Evolutionary conservation across 2,329 filamentous ascomycete species (phyloP), one percentile per base, ranked within the genome.

Genomic region (Fonsecaea monophora): DNA sequence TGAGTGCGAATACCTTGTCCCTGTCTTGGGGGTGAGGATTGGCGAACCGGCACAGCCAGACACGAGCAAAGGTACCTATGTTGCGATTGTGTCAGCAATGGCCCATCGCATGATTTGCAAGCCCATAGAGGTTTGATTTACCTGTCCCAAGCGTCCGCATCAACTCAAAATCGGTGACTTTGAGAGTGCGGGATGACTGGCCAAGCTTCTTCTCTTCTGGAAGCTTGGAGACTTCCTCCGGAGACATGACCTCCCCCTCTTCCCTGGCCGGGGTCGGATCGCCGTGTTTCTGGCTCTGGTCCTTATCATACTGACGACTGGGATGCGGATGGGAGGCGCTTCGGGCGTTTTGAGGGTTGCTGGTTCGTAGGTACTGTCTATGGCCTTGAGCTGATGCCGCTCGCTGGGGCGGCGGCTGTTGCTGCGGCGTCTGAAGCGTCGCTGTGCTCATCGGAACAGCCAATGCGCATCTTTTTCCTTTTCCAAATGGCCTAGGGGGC

Each of bases 101-200:
- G 67, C 53, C 53, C 25, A 18, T 18, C 30, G 42, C 34, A 58
- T 32, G 4, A n/a, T 5, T 32, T 10, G 30, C 30, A 21, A 4
- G 42, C 8, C 13, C 40, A 35, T 21, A 58, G 30, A 42, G 37
- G 48, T 53, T 60, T 37, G 12, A 68, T 72, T 64, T 71, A 83
- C 82, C 82, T 30, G 82, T 84, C 30, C 82, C 82, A 55, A 84
- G 75, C 7, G 82, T 84, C 70, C 81, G 81, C 60, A 84, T 71
- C 64, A 84, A 74, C 42, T 78, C 74, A 69, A 84, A 84, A 67
- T 84, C 81, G 55, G 74, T 74, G 40, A 83, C 68, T 25, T 73
- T 77, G 62, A 84, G 68, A 35, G 71, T 75, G 53, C 71, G 72
- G 18, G 77, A 77, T 10, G 79, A 78, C 21, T 79, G 71, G n/a